These are phyloP conservation scores for Favolaschia claudopus DNA, from an alignment of 768 basidiomycete genomes.

Conservation along the genomic window DNA sequence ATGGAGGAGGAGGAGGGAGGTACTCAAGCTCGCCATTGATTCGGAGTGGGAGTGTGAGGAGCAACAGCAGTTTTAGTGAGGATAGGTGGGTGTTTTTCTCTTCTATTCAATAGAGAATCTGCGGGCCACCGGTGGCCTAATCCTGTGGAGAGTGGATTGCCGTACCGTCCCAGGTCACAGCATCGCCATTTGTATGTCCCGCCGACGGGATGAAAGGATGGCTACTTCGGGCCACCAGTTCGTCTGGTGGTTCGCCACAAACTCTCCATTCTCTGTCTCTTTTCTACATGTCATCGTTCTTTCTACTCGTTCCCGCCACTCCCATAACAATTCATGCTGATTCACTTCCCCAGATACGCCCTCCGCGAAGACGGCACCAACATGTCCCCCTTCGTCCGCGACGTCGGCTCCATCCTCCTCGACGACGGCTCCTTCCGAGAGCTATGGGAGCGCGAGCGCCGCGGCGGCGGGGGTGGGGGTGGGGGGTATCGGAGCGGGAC, in stretches of 20 bases:
- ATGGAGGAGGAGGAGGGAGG: neutral
- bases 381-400: constrained; percentile 86
- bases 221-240: too few species aligned
- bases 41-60: constrained; percentile 67
- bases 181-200: too few species aligned
- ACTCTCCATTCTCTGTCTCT: too few species aligned
- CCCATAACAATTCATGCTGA: constrained; percentile 55
- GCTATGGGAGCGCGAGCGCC: constrained; percentile 65
- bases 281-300: too few species aligned
- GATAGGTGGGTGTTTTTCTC: too few species aligned
- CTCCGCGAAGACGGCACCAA: constrained; percentile 65
- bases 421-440: constrained; percentile 74
- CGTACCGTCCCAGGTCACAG: too few species aligned
- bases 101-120: too few species aligned
- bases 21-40: constrained; percentile 55
- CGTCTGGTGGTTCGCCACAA: too few species aligned
- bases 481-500: constrained; percentile 27
- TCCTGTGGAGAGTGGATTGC: too few species aligned
- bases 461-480: constrained; percentile 65
- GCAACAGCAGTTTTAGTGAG: too few species aligned
- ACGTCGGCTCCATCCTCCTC: constrained; percentile 78
- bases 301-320: constrained; percentile 49
- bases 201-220: too few species aligned
- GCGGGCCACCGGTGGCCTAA: too few species aligned
- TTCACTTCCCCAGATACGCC: constrained; percentile 40